Evolutionary conservation across 2,329 filamentous ascomycete species (phyloP).

Genomic region (Diplodia sapinea): DNA sequence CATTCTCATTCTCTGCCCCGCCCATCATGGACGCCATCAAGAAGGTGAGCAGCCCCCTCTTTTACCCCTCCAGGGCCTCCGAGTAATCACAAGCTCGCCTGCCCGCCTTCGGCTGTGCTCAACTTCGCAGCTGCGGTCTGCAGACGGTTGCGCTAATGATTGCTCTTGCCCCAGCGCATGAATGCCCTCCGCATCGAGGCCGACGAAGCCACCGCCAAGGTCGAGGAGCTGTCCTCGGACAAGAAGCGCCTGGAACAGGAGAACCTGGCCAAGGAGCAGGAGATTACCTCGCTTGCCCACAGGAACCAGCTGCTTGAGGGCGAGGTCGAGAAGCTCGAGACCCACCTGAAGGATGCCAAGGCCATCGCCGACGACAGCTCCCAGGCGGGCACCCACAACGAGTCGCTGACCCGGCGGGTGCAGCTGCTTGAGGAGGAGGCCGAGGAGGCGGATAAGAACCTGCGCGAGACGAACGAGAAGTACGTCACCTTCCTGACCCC

Average conservation of each 20-base stretch:
- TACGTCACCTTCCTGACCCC: slow-evolving; percentile 59
- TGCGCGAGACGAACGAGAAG: slow-evolving; percentile 98
- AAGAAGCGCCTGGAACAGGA: slow-evolving; percentile 93
- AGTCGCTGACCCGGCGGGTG: slow-evolving; percentile 87
- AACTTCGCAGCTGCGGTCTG: slow-evolving; percentile 36
- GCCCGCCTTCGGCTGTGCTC: slow-evolving; percentile 6
- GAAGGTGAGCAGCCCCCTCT: slow-evolving; percentile 44
- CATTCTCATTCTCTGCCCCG: background rate
- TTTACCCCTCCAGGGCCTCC: slow-evolving; percentile 35
- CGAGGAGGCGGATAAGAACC: slow-evolving; percentile 92
- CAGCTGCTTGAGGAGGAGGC: slow-evolving; percentile 98
- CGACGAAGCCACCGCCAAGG: slow-evolving; percentile 80
- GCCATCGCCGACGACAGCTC: slow-evolving; percentile 80
- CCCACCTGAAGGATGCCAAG: slow-evolving; percentile 83
- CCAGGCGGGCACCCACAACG: slow-evolving; percentile 86
- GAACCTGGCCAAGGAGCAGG: slow-evolving; percentile 95
- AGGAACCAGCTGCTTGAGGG: slow-evolving; percentile 89
- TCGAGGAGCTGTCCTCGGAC: slow-evolving; percentile 84
- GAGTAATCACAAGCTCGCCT: slow-evolving; percentile 25
- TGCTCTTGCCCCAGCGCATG: slow-evolving; percentile 73
- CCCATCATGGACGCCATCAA: slow-evolving; percentile 52
- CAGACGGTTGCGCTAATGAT: slow-evolving; percentile 31
- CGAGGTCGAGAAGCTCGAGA: slow-evolving; percentile 93
- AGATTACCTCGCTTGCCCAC: slow-evolving; percentile 95
- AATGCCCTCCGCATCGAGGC: slow-evolving; percentile 91